Conservation (phyloP, 1,284 basidiomycete genomes). For the Leccinum solheimii region DNA sequence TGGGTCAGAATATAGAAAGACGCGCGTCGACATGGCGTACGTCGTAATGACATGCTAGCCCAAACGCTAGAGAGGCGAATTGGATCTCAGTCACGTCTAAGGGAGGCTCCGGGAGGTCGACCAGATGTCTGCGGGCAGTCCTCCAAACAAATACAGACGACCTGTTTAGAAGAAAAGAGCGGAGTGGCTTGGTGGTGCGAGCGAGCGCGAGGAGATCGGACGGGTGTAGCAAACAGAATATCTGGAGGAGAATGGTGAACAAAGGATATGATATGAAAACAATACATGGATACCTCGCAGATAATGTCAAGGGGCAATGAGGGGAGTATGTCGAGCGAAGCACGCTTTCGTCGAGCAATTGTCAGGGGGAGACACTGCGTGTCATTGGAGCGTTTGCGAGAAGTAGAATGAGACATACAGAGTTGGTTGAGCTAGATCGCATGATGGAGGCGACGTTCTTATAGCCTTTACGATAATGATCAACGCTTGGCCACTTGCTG, state of each 20-base stretch:
- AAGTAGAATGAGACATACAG: conserved; percentile 9
- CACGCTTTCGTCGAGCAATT: conserved; percentile 19
- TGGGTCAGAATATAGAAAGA: conserved; percentile 5
- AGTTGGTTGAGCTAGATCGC: neutral
- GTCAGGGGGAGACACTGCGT: neutral
- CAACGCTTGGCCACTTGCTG: neutral
- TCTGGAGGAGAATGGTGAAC: conserved; percentile 16
- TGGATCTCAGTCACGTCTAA: conserved; percentile 33
- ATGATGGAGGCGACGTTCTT: conserved; percentile 3
- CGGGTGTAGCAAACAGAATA: conserved; percentile 31
- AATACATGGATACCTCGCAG: conserved; percentile 20
- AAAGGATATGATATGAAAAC: neutral
- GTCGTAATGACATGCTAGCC: conserved; percentile 29
- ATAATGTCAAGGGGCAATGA: conserved; percentile 28
- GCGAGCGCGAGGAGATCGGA: conserved; percentile 34
- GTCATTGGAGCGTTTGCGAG: neutral
- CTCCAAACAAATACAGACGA: conserved; percentile 30
- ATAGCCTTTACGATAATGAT: neutral
- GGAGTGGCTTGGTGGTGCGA: conserved; percentile 32
- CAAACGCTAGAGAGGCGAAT: conserved; percentile 38
- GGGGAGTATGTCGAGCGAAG: conserved; percentile 25
- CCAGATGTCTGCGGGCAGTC: conserved; percentile 28
- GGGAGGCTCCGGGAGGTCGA: conserved; percentile 33
- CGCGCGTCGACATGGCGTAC: conserved; percentile 6
- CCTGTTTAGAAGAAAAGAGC: conserved; percentile 29